Evolutionary conservation across 164 flowering plant species (phyloP).

Genomic region (grape (Vitis vinifera)): DNA sequence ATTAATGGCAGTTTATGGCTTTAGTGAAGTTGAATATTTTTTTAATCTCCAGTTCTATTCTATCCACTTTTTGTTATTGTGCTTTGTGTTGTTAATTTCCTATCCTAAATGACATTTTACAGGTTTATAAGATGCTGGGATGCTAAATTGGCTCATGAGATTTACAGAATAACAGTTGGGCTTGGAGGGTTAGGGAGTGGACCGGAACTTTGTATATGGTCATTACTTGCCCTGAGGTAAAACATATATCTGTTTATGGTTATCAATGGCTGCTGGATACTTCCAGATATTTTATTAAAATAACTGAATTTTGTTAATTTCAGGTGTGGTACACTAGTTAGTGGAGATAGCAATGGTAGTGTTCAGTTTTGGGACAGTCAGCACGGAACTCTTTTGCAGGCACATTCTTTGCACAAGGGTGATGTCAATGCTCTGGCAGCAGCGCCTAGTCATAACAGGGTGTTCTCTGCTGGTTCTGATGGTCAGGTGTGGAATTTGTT

Average conservation of each 20-base stretch:
- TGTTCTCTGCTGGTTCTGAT: constrained; percentile 96
- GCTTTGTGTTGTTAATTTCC: neutral
- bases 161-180: constrained; percentile 85
- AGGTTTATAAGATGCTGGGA: constrained; percentile 96
- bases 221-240: constrained; percentile 84
- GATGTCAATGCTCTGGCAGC: constrained; percentile 91
- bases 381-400: constrained; percentile 83
- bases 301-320: constrained; percentile 18
- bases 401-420: constrained; percentile 81
- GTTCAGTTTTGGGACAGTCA: constrained; percentile 92
- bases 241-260: neutral
- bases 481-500: constrained; percentile 66
- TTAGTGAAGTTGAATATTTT: neutral
- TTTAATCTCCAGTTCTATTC: neutral
- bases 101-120: constrained; percentile 9
- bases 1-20: no score
- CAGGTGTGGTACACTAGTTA: constrained; percentile 87
- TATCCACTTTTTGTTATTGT: neutral
- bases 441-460: constrained; percentile 71
- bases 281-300: neutral
- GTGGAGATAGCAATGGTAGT: constrained; percentile 90
- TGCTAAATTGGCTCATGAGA: constrained; percentile 56
- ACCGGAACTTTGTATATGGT: constrained; percentile 82
- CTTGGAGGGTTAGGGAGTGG: constrained; percentile 72
- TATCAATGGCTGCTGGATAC: no score